Percentiles rank a stretch among this genome's conserved stretches.
phyloP scores from a whole-genome alignment of 257 asterid species.

The Solanum pinnatisectum region DNA sequence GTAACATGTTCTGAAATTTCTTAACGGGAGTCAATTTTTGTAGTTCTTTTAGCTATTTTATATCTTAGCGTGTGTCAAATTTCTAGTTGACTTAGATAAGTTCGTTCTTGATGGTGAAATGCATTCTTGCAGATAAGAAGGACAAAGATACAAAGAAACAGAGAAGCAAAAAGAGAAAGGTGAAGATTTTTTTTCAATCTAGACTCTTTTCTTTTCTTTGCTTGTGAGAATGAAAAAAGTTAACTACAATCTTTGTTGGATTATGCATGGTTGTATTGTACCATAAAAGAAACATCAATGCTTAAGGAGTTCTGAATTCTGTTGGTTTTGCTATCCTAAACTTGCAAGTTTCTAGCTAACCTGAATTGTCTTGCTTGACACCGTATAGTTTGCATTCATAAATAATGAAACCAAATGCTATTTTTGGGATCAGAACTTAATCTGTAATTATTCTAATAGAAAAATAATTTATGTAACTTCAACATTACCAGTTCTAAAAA shows the following conservation, averaged over 20 bases:
- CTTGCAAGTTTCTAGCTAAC: neutral
- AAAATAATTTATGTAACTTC: neutral
- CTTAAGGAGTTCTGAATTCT: neutral
- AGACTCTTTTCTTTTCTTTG: neutral
- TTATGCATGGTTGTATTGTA: neutral
- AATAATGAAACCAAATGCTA: neutral
- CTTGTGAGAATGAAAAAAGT: neutral
- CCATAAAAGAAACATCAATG: neutral
- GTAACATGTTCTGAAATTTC: conserved; percentile 25
- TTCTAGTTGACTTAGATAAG: neutral
- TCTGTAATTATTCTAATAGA: neutral
- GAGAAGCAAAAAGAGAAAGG: conserved; percentile 89
- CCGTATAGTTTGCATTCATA: neutral
- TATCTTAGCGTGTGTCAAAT: neutral
- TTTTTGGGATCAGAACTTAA: neutral
- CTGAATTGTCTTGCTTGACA: neutral
- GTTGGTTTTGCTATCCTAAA: neutral
- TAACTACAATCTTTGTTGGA: neutral
- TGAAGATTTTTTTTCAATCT: conserved; percentile 9
- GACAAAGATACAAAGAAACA: conserved; percentile 73
- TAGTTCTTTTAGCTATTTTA: neutral
- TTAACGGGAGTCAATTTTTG: neutral
- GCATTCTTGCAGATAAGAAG: conserved; percentile 55
- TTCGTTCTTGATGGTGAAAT: neutral
- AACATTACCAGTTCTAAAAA: neutral